These are phyloP conservation scores for Penicillium daleae DNA, from an alignment of 495 filamentous ascomycete genomes.

Conservation along the genomic window DNA sequence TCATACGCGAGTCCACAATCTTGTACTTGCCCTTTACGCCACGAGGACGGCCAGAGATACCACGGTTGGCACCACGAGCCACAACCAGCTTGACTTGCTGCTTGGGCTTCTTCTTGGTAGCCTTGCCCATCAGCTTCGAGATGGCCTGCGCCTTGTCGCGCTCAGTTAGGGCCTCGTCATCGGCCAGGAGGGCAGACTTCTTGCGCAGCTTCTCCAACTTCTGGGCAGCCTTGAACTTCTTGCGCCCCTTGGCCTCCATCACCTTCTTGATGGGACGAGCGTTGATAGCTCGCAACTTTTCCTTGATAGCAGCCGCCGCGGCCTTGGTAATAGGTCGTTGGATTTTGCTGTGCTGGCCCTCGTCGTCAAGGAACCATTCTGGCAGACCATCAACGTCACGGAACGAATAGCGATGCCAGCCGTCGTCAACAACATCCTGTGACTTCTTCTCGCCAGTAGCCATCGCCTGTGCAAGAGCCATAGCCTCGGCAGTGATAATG, in stretches of 20 bases:
- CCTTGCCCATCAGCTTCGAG: slow-evolving; percentile 76
- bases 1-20: slow-evolving; percentile 96
- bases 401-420: slow-evolving; percentile 90
- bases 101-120: slow-evolving; percentile 84
- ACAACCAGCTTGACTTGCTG: slow-evolving; percentile 86
- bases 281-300: slow-evolving; percentile 91
- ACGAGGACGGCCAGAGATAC: slow-evolving; percentile 73
- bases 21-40: slow-evolving; percentile 98
- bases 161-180: slow-evolving; percentile 90
- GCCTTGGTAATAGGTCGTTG: slow-evolving; percentile 88
- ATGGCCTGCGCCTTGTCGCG: slow-evolving; percentile 92
- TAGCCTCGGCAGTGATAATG: slow-evolving; percentile 98
- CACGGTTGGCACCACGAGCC: slow-evolving; percentile 81
- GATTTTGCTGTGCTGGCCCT: slow-evolving; percentile 77
- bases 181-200: slow-evolving; percentile 85
- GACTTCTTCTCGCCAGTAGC: slow-evolving; percentile 81
- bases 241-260: slow-evolving; percentile 89
- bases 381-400: slow-evolving; percentile 91
- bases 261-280: slow-evolving; percentile 99
- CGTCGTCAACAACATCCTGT: slow-evolving; percentile 81
- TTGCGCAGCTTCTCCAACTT: slow-evolving; percentile 90
- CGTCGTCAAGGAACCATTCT: slow-evolving; percentile 98
- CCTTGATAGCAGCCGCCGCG: slow-evolving; percentile 90
- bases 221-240: slow-evolving; percentile 94
- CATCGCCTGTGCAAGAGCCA: slow-evolving; percentile 94